Base-by-base conservation (phyloP, 352 stramenopile species). In the Phytophthora meadii region DNA sequence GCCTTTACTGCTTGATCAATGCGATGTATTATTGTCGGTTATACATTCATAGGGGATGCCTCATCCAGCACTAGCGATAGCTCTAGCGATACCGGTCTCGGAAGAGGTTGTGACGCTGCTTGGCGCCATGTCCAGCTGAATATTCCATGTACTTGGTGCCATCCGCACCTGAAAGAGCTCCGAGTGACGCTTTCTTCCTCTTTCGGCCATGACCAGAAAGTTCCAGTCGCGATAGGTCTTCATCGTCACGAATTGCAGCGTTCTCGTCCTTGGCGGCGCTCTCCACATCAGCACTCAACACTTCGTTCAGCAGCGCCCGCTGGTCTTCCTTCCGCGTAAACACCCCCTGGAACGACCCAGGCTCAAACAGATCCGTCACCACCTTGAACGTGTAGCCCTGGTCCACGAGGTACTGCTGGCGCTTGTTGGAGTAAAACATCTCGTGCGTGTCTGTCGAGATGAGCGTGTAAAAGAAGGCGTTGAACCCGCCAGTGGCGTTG, bases 361-460 rank as follows among this genome's bases (percentile, higher is more conserved):
- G 83, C 63, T 95, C 84, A 49, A 92, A 97, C 6, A 99, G 81
- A 50, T 98, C 97, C 25, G 94, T 98, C 36, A 99, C 95, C 59
- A 99, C 98, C 83, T 99, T 99, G 81, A 99, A 99, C 19, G 97
- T 99, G 77, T 99, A 99, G 49, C 98, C 98, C 74, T 99, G 98
- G 78, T 99, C 98, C 58, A 99, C 97, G 17, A 99, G 87, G 76
- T 99, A 99, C 76, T 99, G 97, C 75, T 99, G 97, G 3, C 98
- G 87, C 74, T 99, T 99, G 54, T 98, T 97, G 37, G 91, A 98
- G 82, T 99, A 99, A 68, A 98, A 99, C 97, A 99, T 99, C 68
- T 99, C 98, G 68, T 98, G 91, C 46, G 98, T 99, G 76, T 99
- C 98, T 8, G 95, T 98, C 52, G 96, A 99, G 46, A 99, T 98